A percentile compares a stretch with the other conserved stretches of the same genome.
These are phyloP conservation scores for Arbutus unedo DNA, from an alignment of 148 eudicot genomes.

Conservation along the genomic window DNA sequence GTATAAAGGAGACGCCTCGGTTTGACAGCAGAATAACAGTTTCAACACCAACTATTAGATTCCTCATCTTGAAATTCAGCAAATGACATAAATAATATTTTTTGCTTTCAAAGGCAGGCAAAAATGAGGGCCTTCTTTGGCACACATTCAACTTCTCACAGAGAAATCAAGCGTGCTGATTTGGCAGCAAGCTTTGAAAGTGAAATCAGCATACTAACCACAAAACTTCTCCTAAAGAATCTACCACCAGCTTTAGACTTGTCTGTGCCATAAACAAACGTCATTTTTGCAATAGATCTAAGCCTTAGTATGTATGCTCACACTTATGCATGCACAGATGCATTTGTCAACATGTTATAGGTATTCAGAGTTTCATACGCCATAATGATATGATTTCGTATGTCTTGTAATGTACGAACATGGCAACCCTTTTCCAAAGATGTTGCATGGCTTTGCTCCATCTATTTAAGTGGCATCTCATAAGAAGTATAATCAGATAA, in stretches of 20 bases:
- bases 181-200: constrained; percentile 70
- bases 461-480: not conserved
- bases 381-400: not conserved
- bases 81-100: constrained; percentile 4
- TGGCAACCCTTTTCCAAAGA: not conserved
- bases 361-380: not conserved
- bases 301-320: not conserved
- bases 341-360: no score
- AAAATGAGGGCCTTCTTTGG: not conserved
- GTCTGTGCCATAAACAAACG: constrained; percentile 52
- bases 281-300: constrained; percentile 17
- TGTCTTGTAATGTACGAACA: not conserved
- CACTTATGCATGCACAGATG: not conserved
- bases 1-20: no score
- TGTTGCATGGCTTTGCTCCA: not conserved
- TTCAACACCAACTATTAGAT: no score
- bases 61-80: not conserved
- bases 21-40: no score
- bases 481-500: not conserved
- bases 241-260: constrained; percentile 60
- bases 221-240: constrained; percentile 54
- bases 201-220: constrained; percentile 58
- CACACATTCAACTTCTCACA: constrained; percentile 11
- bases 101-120: not conserved
- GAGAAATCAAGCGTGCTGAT: constrained; percentile 43